Evolutionary conservation across 139 green algal species (phyloP), one percentile per base, ranked within the genome.

Genomic region (Closterium sp.): DNA sequence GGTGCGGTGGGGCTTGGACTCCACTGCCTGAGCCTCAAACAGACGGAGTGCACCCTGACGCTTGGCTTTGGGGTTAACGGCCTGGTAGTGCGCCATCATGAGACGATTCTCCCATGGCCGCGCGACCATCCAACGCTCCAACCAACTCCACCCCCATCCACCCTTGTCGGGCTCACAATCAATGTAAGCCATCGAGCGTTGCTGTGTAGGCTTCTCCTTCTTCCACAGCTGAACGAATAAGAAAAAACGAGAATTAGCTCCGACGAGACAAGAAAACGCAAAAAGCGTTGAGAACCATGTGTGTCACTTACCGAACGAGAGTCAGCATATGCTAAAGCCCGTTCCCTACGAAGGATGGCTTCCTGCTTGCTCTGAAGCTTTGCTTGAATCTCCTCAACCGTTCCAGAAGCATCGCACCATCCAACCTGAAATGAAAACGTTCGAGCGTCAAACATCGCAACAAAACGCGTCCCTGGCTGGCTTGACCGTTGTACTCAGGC

Each of bases 111-210:
- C 30, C 88, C 88, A 91, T 7, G 88, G 88, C 21, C 88, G 43
- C n/a, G 88, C 88, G 21, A 91, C 43, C 88, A 91, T 91, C 88
- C 88, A 91, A 55, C 88, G 88, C 88, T 91, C 88, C 88, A 91
- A 31, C 88, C 88, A 91, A 10, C 43, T 86, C 88, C 88, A 91
- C 25, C 88, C 88, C 88, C 88, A 91, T 9, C 88, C 88, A 21
- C 30, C 88, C 33, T 87, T 85, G 31, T 91, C 88, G 31, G 38
- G 88, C 64, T 91, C 88, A 25, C 30, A 55, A 30, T 35, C 64
- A 30, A 91, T 91, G 87, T 90, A 90, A 16, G 87, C 33, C 36
- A 90, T 34, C 33, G 87, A 88, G 33, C 33, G 33, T 33, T 88
- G 85, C 38, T 90, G 87, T 16, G 36, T 25, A 30, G n/a, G 31